Percentiles rank a stretch among this genome's conserved stretches.
Evolutionary conservation across 495 filamentous ascomycete genomes (phyloP).

Genomic region (Immersiella caudata): DNA sequence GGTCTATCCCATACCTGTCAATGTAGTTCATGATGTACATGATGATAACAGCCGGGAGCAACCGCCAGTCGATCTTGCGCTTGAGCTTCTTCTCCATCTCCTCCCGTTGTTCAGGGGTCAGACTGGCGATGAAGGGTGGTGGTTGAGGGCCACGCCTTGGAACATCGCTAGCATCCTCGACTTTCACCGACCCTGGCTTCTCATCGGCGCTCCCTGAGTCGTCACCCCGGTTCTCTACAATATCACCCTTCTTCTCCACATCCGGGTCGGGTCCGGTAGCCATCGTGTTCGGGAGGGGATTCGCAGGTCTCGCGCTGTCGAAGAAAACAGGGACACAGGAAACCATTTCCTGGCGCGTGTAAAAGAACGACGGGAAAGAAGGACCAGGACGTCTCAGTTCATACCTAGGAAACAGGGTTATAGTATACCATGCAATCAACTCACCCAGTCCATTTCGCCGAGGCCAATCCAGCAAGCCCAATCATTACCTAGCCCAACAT

Average conservation of each 20-base stretch:
- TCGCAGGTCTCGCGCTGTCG: not conserved
- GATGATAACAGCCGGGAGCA: slow-evolving; percentile 58
- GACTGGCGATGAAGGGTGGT: slow-evolving; percentile 50
- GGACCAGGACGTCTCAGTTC: not conserved
- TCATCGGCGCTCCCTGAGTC: slow-evolving; percentile 27
- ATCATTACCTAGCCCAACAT: not conserved
- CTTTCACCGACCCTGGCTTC: slow-evolving; percentile 18
- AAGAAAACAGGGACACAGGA: not conserved
- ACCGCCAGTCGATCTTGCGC: slow-evolving; percentile 65
- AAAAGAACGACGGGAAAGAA: not conserved
- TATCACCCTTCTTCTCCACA: slow-evolving; percentile 15
- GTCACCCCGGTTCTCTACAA: not conserved
- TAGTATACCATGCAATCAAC: not conserved
- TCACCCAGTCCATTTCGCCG: not conserved
- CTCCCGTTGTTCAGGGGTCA: slow-evolving; percentile 52
- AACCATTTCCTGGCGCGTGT: not conserved
- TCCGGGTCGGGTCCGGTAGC: not conserved
- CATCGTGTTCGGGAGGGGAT: not conserved
- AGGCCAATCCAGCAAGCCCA: not conserved
- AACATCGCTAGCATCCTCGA: slow-evolving; percentile 19
- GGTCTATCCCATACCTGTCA: slow-evolving; percentile 53
- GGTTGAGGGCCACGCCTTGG: slow-evolving; percentile 37
- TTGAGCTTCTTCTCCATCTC: slow-evolving; percentile 54
- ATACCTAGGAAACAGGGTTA: not conserved
- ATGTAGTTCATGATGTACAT: slow-evolving; percentile 82